These are phyloP conservation scores for Suillus subaureus DNA, from an alignment of 768 basidiomycete genomes.

Conservation along the genomic window DNA sequence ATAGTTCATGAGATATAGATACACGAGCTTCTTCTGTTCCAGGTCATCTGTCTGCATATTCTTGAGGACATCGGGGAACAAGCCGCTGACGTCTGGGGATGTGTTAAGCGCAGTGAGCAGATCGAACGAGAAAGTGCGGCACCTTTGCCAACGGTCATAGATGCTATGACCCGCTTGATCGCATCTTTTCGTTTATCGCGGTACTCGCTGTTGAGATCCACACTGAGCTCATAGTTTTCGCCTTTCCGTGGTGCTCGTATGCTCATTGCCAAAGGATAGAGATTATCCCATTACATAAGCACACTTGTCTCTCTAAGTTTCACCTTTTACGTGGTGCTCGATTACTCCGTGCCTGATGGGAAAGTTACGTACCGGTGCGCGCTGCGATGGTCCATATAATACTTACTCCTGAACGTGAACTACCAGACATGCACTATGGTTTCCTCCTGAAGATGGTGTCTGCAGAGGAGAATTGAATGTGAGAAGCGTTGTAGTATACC, in stretches of 20 bases:
- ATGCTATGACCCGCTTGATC: constrained; percentile 96
- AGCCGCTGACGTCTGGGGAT: constrained; percentile 77
- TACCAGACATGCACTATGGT: too few species aligned
- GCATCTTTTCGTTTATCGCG: constrained; percentile 96
- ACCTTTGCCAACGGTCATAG: constrained; percentile 99
- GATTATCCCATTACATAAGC: constrained; percentile 10
- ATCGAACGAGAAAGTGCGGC: constrained; percentile 22
- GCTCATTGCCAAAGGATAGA: constrained; percentile 32
- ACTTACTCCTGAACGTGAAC: too few species aligned
- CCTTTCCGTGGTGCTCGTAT: constrained; percentile 71
- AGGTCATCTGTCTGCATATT: constrained; percentile 99
- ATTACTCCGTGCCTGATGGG: too few species aligned
- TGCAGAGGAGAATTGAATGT: too few species aligned
- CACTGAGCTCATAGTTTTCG: constrained; percentile 96
- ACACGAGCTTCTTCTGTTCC: constrained; percentile 99
- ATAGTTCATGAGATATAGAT: constrained; percentile 99
- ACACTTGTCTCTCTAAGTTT: not conserved
- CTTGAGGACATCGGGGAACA: constrained; percentile 98
- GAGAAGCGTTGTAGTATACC: too few species aligned
- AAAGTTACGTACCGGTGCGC: too few species aligned
- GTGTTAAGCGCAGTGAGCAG: constrained; percentile 13
- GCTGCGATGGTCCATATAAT: too few species aligned
- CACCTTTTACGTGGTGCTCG: too few species aligned
- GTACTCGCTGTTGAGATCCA: constrained; percentile 97
- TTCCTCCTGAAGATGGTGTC: too few species aligned